Evolutionary conservation across 192 early-diverging fungal genomes (phyloP), one percentile per base, ranked within the genome.

Genomic region (Coemansia guatemalensis): DNA sequence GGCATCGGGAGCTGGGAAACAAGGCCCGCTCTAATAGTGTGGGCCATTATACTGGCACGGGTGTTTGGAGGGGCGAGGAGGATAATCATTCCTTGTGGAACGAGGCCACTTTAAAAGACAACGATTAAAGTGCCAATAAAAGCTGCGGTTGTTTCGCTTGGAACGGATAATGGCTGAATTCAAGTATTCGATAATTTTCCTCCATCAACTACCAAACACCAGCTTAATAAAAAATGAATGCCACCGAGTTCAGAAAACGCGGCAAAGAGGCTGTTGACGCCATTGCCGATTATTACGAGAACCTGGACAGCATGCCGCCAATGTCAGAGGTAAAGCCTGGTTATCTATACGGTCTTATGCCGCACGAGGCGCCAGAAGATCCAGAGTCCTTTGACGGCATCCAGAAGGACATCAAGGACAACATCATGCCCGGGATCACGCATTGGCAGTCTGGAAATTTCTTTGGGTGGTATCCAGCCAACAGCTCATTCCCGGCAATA

Each of bases 401-500:
- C n/a, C 54, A 68, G 22, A 51, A 48, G 3, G 75, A 89, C 47
- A 71, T 89, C 25, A 55, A 83, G 48, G 53, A 55, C 8, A 85
- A 84, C 60, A 89, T 89, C 52, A 76, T 88, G 56, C 88, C 87
- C 2, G 87, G 88, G 2, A 78, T 88, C 17, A 88, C 87, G 1
- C 87, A 88, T 71, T 89, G 88, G 88, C 87, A 89, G 74, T 84
- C 84, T 11, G 74, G 71, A 0, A 85, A 86, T 74, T 88, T 88
- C 62, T 88, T 84, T 50, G 82, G 71, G 39, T 88, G 83, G 76
- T 89, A 69, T 53, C 86, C 86, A 8, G 48, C 73, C 51, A 84
- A 67, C 53, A 73, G 68, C 44, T 84, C 83, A 11, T 88, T 84
- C 33, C 84, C 85, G 0, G 59, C 71, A 8, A 82, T 89, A 30